Evolutionary conservation across 1,284 basidiomycete genomes (phyloP).

Genomic region (Xerocomus amazonicus): DNA sequence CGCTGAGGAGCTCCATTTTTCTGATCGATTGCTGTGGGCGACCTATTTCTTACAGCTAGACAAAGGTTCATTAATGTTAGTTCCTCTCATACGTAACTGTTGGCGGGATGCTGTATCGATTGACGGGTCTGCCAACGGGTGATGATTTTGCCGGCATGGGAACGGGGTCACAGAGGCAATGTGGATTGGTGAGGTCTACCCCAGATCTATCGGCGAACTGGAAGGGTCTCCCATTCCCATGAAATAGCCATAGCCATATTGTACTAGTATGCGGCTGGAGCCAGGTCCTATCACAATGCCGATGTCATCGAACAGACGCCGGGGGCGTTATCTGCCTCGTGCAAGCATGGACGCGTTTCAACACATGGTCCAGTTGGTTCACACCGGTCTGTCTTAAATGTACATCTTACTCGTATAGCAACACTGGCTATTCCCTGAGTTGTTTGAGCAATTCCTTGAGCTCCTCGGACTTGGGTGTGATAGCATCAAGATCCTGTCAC

Average conservation of each 20-base stretch:
- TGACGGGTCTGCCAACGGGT: neutral
- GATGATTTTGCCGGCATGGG: neutral
- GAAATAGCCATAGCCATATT: no score
- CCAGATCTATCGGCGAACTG: conserved; percentile 6
- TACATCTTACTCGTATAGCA: conserved; percentile 5
- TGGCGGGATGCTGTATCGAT: conserved; percentile 25
- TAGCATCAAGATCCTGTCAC: conserved; percentile 42
- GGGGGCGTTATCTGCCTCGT: conserved; percentile 28
- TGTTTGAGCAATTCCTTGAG: conserved; percentile 46
- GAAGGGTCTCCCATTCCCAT: conserved; percentile 5
- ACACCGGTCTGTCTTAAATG: neutral
- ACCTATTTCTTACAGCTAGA: neutral
- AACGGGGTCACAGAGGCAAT: neutral
- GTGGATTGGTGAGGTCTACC: neutral
- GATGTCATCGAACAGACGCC: conserved; percentile 27
- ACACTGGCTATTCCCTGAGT: conserved; percentile 46
- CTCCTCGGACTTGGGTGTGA: conserved; percentile 45
- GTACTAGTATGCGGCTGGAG: no score
- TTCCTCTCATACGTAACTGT: conserved; percentile 5
- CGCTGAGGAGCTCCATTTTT: neutral
- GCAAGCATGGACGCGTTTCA: conserved; percentile 1
- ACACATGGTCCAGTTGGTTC: neutral
- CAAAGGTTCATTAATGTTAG: neutral
- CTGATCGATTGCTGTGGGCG: neutral
- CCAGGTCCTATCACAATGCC: no score